Percentiles rank a stretch among this genome's conserved stretches.
Conservation (phyloP, 768 basidiomycete species). For the Leccinum barrowsii region DNA sequence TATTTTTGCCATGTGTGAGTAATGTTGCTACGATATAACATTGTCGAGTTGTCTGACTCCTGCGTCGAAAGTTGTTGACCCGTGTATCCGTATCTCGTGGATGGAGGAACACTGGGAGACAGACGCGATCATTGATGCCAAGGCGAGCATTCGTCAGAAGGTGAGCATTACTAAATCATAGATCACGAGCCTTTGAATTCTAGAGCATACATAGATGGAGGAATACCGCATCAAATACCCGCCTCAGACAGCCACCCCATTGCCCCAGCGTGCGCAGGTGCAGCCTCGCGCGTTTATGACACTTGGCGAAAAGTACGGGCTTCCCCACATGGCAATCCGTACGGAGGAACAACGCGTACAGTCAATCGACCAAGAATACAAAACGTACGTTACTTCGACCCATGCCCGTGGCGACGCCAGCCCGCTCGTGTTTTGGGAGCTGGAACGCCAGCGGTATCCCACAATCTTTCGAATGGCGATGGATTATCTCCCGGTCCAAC, state of each 20-base stretch:
- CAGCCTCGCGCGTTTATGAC: background rate
- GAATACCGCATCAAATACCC: background rate
- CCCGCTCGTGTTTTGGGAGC: slow-evolving; percentile 1
- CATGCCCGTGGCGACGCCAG: background rate
- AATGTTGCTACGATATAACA: background rate
- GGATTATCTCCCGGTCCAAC: slow-evolving; percentile 23
- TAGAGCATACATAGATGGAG: background rate
- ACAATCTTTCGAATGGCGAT: slow-evolving; percentile 21
- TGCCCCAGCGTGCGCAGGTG: background rate
- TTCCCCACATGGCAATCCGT: background rate
- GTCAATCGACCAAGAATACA: slow-evolving; percentile 3
- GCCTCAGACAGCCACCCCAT: too few species aligned
- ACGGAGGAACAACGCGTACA: background rate
- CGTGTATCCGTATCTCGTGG: background rate
- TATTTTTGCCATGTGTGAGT: slow-evolving; percentile 3
- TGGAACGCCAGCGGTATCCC: slow-evolving; percentile 3
- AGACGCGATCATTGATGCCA: background rate
- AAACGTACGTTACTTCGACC: background rate
- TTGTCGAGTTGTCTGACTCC: too few species aligned
- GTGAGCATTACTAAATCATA: background rate
- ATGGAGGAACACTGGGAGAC: background rate
- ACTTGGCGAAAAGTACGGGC: background rate
- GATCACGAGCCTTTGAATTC: too few species aligned
- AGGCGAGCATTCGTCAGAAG: background rate
- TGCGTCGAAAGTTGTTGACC: background rate